Percentiles rank a stretch among this genome's conserved stretches.
Evolutionary conservation across 164 flowering plant species (phyloP).

Genomic region (Nymphaea thermarum): DNA sequence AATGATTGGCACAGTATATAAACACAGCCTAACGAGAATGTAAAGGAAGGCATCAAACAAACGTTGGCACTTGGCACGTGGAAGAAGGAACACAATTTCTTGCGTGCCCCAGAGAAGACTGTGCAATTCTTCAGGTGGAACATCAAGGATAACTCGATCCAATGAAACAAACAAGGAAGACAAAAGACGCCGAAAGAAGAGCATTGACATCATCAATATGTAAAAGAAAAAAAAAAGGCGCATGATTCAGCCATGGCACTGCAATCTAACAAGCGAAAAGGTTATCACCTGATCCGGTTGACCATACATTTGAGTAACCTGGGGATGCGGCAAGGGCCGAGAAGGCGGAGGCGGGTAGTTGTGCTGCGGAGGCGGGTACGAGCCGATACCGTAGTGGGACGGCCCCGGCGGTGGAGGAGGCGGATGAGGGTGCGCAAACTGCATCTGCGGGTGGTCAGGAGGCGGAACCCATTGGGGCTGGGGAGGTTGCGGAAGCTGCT

Average conservation of each 20-base stretch:
- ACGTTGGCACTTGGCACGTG: no score
- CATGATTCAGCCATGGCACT: background rate
- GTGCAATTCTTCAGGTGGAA: no score
- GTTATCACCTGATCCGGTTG: conserved; percentile 24
- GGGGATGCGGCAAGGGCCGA: conserved; percentile 16
- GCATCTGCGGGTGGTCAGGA: background rate
- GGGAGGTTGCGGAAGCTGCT: background rate
- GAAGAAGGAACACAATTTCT: no score
- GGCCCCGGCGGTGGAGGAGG: conserved; percentile 8
- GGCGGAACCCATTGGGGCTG: background rate
- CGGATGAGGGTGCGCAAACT: conserved; percentile 1
- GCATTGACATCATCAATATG: background rate
- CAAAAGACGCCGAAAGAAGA: background rate
- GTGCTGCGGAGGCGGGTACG: conserved; percentile 15
- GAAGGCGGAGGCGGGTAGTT: conserved; percentile 12
- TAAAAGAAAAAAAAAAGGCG: background rate
- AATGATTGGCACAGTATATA: no score
- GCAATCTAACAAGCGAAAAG: conserved; percentile 1
- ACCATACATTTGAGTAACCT: conserved; percentile 25
- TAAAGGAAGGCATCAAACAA: no score
- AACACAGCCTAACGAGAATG: no score
- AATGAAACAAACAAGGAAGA: background rate
- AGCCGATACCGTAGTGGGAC: background rate
- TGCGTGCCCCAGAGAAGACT: no score
- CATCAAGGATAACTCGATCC: background rate